Base-by-base conservation (phyloP, 148 eudicot genomes). In the Dianthus caryophyllus region DNA sequence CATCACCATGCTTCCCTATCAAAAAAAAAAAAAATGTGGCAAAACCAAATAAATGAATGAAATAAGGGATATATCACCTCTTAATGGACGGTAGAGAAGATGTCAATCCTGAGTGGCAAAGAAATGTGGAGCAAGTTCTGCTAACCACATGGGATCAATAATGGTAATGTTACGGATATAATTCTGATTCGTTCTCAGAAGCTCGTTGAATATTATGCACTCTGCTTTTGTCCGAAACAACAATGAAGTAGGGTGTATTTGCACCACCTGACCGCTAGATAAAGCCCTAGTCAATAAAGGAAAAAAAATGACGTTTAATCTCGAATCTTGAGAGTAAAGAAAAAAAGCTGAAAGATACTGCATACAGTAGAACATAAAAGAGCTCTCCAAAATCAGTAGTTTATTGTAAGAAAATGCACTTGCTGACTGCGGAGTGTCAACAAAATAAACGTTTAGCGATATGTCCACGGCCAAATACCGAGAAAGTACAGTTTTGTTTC, bases 191-290 rank as follows among this genome's bases (percentile, higher is more conserved):
- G 96, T 94, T 69, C 76, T 73, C 69, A 88, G 82, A 64, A 94
- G 66, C 67, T 94, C 87, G 51, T 90, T 74, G 48, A 83, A 94
- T 44, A 94, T 80, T 62, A 90, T 65, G 75, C 95, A 94, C 61
- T 90, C 97, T 41, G 97, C 86, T 73, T 94, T 94, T 58, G 80
- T 69, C 52, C 90, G 79, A 59, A 82, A 81, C 73, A 94, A 75
- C 36, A 85, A 88, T 52, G 99, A 94, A 33, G 87, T 76, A 9
- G 99, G 99, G 74, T 94, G 99, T 47, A 94, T 90, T 70, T 88
- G 85, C 71, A 88, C 98, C 33, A 70, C 69, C 71, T 84, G 86
- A 33, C 84, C 84, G 76, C 84, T 88, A 63, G 82, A 75, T 80
- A 84, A 74, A 78, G 85, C 90, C 90, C 98, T 94, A 76, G 14